Conservation (phyloP, 1,139 yeast species). For the Geotrichum cucujoidarum region DNA sequence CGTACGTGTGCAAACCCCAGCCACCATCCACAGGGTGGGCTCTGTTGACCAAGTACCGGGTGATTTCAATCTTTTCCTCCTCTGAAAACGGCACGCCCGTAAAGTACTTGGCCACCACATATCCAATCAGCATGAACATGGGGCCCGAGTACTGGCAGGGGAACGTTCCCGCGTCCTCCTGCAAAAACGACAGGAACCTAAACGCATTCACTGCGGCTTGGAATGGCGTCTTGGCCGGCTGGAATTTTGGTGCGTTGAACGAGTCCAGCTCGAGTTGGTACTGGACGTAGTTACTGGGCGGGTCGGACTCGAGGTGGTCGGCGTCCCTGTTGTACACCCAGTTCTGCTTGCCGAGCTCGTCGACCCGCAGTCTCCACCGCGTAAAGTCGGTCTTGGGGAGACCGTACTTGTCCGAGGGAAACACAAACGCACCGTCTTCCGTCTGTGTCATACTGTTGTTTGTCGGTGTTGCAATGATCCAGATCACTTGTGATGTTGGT, state of each 20-base stretch:
- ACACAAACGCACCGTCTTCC: slow-evolving; percentile 11
- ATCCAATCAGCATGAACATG: slow-evolving; percentile 93
- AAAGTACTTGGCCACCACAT: slow-evolving; percentile 68
- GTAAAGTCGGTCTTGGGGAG: slow-evolving; percentile 62
- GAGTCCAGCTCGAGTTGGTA: slow-evolving; percentile 56
- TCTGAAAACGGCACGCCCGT: slow-evolving; percentile 65
- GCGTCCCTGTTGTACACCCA: slow-evolving; percentile 66
- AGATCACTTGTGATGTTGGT: too few species aligned
- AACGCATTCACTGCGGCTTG: slow-evolving; percentile 76
- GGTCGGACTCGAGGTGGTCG: slow-evolving; percentile 32
- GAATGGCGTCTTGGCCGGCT: slow-evolving; percentile 41
- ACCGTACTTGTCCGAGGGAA: slow-evolving; percentile 42
- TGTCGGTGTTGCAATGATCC: too few species aligned
- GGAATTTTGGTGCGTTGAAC: slow-evolving; percentile 27
- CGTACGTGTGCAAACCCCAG: slow-evolving; percentile 93
- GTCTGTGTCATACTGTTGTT: too few species aligned
- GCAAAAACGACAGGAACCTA: slow-evolving; percentile 59
- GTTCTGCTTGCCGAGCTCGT: slow-evolving; percentile 67
- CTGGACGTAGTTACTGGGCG: slow-evolving; percentile 44
- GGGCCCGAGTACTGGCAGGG: slow-evolving; percentile 97
- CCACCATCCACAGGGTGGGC: slow-evolving; percentile 99
- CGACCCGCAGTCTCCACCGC: slow-evolving; percentile 72
- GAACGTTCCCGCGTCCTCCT: slow-evolving; percentile 74
- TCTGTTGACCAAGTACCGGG: slow-evolving; percentile 77
- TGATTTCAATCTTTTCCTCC: slow-evolving; percentile 61